phyloP scores from a whole-genome alignment of 176 grass and related monocot species.

The Alloteropsis semialata region DNA sequence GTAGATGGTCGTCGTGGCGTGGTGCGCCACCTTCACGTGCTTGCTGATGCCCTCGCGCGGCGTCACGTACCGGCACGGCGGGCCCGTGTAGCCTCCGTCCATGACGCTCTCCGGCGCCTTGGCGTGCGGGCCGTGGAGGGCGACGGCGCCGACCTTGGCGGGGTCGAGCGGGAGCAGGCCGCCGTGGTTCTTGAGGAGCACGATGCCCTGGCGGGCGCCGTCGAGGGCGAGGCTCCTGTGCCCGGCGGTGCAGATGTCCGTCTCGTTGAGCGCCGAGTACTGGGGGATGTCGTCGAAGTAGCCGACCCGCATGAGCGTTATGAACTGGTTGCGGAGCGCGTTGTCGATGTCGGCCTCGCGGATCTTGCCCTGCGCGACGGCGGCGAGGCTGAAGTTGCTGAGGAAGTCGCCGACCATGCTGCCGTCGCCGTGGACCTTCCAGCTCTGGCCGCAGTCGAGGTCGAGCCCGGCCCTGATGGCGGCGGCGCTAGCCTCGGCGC shows the following conservation, averaged over 20 bases:
- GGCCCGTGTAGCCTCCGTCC: slow-evolving; percentile 42
- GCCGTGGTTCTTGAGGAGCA: slow-evolving; percentile 56
- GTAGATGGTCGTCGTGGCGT: slow-evolving; percentile 28
- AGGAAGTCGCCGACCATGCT: slow-evolving; percentile 28
- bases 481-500: slow-evolving; percentile 36
- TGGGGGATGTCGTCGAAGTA: slow-evolving; percentile 55
- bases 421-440: slow-evolving; percentile 7
- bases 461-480: slow-evolving; percentile 34
- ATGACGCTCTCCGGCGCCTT: slow-evolving; percentile 28
- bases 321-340: slow-evolving; percentile 57
- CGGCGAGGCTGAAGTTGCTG: slow-evolving; percentile 14
- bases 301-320: slow-evolving; percentile 58
- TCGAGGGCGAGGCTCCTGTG: slow-evolving; percentile 44
- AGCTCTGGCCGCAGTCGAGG: slow-evolving; percentile 47
- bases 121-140: slow-evolving; percentile 37
- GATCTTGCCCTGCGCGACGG: slow-evolving; percentile 35
- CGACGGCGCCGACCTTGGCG: neutral
- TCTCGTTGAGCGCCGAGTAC: slow-evolving; percentile 21
- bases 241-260: slow-evolving; percentile 29
- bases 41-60: slow-evolving; percentile 33
- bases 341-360: slow-evolving; percentile 56
- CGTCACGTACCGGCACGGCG: slow-evolving; percentile 46
- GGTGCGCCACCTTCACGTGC: slow-evolving; percentile 22
- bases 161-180: slow-evolving; percentile 25
- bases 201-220: slow-evolving; percentile 50